Evolutionary conservation across 106 monocot species (phyloP).

Genomic region (Iris macrosiphon): DNA sequence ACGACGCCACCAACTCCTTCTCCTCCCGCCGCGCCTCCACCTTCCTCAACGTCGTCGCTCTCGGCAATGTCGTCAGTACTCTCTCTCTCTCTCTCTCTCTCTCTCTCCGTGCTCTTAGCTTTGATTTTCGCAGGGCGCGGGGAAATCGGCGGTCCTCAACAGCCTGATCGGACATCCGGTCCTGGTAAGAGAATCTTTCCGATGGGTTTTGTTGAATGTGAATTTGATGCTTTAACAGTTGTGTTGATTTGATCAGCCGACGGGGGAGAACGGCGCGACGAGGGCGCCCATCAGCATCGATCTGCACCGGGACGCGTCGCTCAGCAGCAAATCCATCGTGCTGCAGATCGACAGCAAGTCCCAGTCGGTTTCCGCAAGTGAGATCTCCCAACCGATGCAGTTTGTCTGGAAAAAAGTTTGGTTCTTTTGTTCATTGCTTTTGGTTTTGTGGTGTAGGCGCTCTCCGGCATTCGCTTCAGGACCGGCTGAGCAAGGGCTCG

Average conservation of each 20-base stretch:
- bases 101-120: not conserved
- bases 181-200: conserved; percentile 23
- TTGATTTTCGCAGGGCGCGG: conserved; percentile 43
- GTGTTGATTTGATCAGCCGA: conserved; percentile 33
- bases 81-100: not conserved
- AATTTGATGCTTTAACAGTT: not conserved
- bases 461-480: conserved; percentile 50
- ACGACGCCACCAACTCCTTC: conserved; percentile 13
- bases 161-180: conserved; percentile 79
- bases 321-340: conserved; percentile 52
- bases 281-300: conserved; percentile 64
- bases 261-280: conserved; percentile 81
- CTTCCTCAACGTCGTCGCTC: conserved; percentile 63
- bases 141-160: conserved; percentile 78
- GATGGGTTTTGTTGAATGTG: not conserved
- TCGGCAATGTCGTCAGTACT: conserved; percentile 21
- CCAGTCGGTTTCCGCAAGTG: conserved; percentile 78
- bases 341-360: conserved; percentile 73
- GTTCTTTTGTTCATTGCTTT: not conserved
- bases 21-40: conserved; percentile 37
- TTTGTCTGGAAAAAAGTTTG: not conserved
- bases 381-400: conserved; percentile 1
- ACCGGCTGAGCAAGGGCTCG: conserved; percentile 38
- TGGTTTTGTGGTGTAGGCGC: conserved; percentile 21
- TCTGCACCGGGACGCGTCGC: conserved; percentile 38